Conservation (phyloP, 129 eudicot species). For the Tanacetum coccineum region DNA sequence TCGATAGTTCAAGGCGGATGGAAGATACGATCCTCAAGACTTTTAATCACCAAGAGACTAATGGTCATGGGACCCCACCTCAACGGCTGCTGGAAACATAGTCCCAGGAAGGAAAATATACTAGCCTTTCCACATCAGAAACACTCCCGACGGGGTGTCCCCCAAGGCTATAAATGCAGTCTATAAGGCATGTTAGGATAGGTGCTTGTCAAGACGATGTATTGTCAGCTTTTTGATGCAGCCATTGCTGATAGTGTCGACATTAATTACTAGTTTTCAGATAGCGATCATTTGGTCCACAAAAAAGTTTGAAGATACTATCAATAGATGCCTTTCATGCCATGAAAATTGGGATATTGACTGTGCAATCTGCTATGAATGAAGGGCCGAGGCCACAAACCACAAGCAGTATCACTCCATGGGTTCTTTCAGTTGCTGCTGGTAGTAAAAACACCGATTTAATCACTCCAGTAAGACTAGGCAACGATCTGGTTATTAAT, state of each 20-base stretch:
- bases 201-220: slow-evolving; percentile 1
- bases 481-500: slow-evolving; percentile 1
- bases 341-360: slow-evolving; percentile 8
- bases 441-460: not conserved
- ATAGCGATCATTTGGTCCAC: not conserved
- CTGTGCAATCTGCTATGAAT: slow-evolving; percentile 9
- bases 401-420: not conserved
- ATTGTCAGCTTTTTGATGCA: slow-evolving; percentile 1
- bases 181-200: slow-evolving; percentile 8
- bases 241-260: slow-evolving; percentile 12
- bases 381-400: not conserved
- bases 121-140: not conserved
- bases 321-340: slow-evolving; percentile 2
- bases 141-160: slow-evolving; percentile 9
- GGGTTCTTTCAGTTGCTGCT: slow-evolving; percentile 12
- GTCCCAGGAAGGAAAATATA: slow-evolving; percentile 8
- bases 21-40: not conserved
- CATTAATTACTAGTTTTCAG: not conserved
- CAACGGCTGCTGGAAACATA: slow-evolving; percentile 14
- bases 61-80: slow-evolving; percentile 15
- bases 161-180: slow-evolving; percentile 7
- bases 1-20: slow-evolving; percentile 6
- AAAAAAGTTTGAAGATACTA: not conserved
- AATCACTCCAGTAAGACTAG: slow-evolving; percentile 6
- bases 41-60: slow-evolving; percentile 3